Conservation (phyloP, 2,329 filamentous ascomycete species). For the Colletotrichum costaricense region DNA sequence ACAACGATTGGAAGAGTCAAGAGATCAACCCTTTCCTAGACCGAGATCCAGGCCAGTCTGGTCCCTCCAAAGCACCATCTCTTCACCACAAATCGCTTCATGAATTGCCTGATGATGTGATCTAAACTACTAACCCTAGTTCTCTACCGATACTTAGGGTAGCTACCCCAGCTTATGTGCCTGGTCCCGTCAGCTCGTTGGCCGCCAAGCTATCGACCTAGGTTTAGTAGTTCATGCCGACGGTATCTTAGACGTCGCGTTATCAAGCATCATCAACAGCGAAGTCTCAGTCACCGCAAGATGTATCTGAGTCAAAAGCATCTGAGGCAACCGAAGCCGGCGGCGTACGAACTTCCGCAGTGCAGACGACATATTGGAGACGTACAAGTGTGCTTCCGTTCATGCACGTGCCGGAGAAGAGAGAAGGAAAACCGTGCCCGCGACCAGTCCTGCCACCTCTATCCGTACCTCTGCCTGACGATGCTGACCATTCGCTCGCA, state of each 20-base stretch:
- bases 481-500: constrained; percentile 14
- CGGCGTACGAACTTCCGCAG: constrained; percentile 7
- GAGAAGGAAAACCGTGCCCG: background rate
- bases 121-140: constrained; percentile 9
- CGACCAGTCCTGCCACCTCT: background rate
- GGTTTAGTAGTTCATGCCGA: background rate
- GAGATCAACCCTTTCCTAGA: background rate
- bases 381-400: constrained; percentile 16
- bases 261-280: background rate
- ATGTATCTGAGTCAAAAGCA: background rate
- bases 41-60: constrained; percentile 27
- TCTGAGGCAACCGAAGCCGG: constrained; percentile 9
- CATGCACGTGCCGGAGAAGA: background rate
- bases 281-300: background rate
- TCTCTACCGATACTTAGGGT: constrained; percentile 4
- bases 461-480: constrained; percentile 2
- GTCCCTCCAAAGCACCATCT: constrained; percentile 6
- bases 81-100: background rate
- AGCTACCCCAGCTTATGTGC: constrained; percentile 29
- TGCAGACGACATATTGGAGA: background rate
- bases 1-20: background rate
- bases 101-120: constrained; percentile 12
- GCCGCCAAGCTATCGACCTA: background rate
- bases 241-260: background rate
- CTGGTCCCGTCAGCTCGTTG: background rate